A percentile compares a stretch with the other conserved stretches of the same genome.
phyloP scores from a whole-genome alignment of 176 grass and related monocot species.

The Oryza officinalis region DNA sequence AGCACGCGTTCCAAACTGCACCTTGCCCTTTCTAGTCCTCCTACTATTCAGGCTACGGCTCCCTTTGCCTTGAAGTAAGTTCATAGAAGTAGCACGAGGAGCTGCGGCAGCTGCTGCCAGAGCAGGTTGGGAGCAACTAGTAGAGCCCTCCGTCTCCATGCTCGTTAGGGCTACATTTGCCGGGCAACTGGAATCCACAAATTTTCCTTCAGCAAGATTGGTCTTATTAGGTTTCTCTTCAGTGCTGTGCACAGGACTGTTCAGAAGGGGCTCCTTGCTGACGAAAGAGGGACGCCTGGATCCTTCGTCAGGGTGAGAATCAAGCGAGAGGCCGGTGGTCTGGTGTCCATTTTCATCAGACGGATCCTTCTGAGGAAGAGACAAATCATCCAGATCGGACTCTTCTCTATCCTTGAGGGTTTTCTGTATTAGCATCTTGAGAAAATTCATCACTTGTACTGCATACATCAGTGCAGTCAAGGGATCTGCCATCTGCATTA shows the following conservation, averaged over 20 bases:
- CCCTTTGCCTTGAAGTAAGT: slow-evolving; percentile 50
- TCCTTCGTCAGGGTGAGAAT: slow-evolving; percentile 40
- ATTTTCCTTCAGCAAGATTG: slow-evolving; percentile 12
- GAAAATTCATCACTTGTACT: slow-evolving; percentile 95
- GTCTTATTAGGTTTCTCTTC: slow-evolving; percentile 31
- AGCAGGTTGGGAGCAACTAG: slow-evolving; percentile 30
- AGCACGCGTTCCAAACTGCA: slow-evolving; percentile 30
- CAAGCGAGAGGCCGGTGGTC: slow-evolving; percentile 44
- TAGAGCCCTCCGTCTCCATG: slow-evolving; percentile 41
- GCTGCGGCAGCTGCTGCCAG: slow-evolving; percentile 25
- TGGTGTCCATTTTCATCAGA: slow-evolving; percentile 66
- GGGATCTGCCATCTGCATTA: slow-evolving; percentile 78
- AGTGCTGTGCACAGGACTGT: slow-evolving; percentile 30
- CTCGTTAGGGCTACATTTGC: slow-evolving; percentile 4
- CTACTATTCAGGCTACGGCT: slow-evolving; percentile 38
- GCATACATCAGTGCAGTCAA: slow-evolving; percentile 89
- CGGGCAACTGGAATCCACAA: neutral
- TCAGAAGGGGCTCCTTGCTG: slow-evolving; percentile 47
- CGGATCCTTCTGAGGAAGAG: slow-evolving; percentile 40
- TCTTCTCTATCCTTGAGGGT: slow-evolving; percentile 75
- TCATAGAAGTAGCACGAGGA: slow-evolving; percentile 22
- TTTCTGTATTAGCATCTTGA: slow-evolving; percentile 79
- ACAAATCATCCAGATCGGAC: slow-evolving; percentile 39
- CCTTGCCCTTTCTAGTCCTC: slow-evolving; percentile 63
- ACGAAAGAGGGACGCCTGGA: slow-evolving; percentile 36